A percentile compares a stretch with the other conserved stretches of the same genome.
Evolutionary conservation across 169 alveolate genomes (phyloP).

Genomic region (Blepharisma undulans): DNA sequence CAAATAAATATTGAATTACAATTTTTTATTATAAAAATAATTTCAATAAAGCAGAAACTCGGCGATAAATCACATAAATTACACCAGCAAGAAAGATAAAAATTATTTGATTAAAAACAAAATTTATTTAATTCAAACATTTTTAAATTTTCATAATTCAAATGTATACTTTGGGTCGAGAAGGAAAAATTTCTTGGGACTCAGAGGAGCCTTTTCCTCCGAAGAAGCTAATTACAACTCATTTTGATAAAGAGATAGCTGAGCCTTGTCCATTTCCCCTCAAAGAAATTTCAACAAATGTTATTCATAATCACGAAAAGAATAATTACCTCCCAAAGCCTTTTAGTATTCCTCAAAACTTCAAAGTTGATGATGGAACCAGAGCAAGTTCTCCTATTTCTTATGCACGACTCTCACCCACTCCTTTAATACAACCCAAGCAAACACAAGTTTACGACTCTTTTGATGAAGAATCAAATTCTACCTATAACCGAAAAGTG

Average conservation of each 20-base stretch:
- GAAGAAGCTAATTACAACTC: neutral
- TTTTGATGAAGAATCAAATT: neutral
- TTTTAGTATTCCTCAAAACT: neutral
- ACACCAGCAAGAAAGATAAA: no score
- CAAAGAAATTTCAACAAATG: neutral
- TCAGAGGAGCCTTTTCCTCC: neutral
- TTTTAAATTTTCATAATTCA: neutral
- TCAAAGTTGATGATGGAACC: neutral
- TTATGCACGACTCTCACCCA: neutral
- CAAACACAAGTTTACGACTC: neutral
- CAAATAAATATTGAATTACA: no score
- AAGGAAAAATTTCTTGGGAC: neutral
- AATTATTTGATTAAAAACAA: neutral
- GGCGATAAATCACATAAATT: no score
- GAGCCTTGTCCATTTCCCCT: neutral
- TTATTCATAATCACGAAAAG: neutral
- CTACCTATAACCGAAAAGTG: neutral
- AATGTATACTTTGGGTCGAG: conserved; percentile 5
- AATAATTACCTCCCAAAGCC: neutral
- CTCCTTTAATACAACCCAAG: neutral
- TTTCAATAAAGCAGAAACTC: no score
- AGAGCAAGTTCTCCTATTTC: neutral
- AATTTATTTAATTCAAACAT: neutral
- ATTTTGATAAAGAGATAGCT: neutral
- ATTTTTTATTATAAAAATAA: no score